Evolutionary conservation across 257 asterid genomes (phyloP).

Genomic region (Salvia hispanica): DNA sequence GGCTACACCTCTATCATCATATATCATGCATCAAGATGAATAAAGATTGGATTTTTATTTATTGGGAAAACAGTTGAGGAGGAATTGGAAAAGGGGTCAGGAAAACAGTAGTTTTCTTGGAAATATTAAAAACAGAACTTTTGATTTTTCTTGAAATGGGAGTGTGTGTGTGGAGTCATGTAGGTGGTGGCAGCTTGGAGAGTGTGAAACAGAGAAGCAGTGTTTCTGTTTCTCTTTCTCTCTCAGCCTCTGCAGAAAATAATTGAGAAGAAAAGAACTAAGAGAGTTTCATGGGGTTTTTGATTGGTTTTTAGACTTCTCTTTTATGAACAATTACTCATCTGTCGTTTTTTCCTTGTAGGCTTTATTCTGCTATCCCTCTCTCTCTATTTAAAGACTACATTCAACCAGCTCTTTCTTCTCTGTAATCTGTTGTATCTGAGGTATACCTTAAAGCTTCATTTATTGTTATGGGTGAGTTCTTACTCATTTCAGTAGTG

Average conservation of each 20-base stretch:
- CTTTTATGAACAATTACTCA: conserved; percentile 22
- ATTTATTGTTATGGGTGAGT: not conserved
- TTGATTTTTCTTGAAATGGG: conserved; percentile 29
- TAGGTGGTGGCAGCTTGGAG: conserved; percentile 46
- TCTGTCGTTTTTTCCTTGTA: conserved; percentile 24
- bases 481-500: conserved; percentile 13
- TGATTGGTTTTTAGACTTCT: conserved; percentile 29
- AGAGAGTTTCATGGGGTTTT: conserved; percentile 15
- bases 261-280: conserved; percentile 22
- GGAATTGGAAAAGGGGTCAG: not conserved
- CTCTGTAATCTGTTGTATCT: conserved; percentile 16
- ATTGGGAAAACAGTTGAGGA: not conserved
- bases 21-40: conserved; percentile 25
- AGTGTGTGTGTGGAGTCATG: conserved; percentile 39
- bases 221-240: not conserved
- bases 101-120: not conserved
- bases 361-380: not conserved
- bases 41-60: conserved; percentile 29
- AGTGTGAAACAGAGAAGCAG: conserved; percentile 24
- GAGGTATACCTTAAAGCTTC: not conserved
- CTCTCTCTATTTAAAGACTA: conserved; percentile 10
- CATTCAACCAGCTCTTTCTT: conserved; percentile 7
- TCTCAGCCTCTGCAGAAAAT: conserved; percentile 8
- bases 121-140: not conserved
- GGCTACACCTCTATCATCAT: conserved; percentile 51